phyloP scores from a whole-genome alignment of 2,329 filamentous ascomycete genomes.

The Xylaria sp. region DNA sequence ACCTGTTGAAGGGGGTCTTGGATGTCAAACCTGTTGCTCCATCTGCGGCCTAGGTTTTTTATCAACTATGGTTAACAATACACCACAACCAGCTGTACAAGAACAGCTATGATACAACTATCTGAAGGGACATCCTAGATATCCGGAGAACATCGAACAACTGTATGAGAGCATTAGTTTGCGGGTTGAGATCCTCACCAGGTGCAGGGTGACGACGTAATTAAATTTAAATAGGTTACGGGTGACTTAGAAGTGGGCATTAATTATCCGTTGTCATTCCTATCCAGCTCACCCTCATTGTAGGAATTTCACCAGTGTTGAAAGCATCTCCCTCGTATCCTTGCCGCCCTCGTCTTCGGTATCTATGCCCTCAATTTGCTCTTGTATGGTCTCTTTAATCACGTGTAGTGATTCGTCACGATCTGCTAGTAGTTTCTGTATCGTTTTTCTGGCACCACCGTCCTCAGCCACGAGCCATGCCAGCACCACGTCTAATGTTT shows the following conservation, averaged over 20 bases:
- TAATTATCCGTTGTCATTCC: constrained; percentile 32
- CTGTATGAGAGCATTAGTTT: neutral
- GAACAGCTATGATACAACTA: neutral
- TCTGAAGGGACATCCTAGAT: neutral
- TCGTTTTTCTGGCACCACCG: constrained; percentile 69
- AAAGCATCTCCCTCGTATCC: constrained; percentile 62
- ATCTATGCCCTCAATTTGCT: constrained; percentile 57
- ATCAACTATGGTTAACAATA: neutral
- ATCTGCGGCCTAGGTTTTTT: constrained; percentile 33
- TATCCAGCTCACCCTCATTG: constrained; percentile 35
- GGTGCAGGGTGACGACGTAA: neutral
- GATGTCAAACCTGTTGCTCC: constrained; percentile 75
- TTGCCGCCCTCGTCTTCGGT: constrained; percentile 61
- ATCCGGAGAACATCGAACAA: neutral
- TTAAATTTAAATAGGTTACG: constrained; percentile 16
- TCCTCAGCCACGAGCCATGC: constrained; percentile 95
- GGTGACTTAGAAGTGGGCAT: constrained; percentile 23
- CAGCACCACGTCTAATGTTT: constrained; percentile 82
- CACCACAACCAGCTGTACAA: neutral
- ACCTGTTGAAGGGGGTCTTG: constrained; percentile 84
- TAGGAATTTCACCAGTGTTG: constrained; percentile 58
- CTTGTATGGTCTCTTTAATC: constrained; percentile 71
- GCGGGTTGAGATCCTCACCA: neutral
- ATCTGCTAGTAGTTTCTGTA: constrained; percentile 69
- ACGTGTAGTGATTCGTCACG: constrained; percentile 68